Evolutionary conservation across 1,284 basidiomycete genomes (phyloP).

Genomic region (Mycena citricolor): DNA sequence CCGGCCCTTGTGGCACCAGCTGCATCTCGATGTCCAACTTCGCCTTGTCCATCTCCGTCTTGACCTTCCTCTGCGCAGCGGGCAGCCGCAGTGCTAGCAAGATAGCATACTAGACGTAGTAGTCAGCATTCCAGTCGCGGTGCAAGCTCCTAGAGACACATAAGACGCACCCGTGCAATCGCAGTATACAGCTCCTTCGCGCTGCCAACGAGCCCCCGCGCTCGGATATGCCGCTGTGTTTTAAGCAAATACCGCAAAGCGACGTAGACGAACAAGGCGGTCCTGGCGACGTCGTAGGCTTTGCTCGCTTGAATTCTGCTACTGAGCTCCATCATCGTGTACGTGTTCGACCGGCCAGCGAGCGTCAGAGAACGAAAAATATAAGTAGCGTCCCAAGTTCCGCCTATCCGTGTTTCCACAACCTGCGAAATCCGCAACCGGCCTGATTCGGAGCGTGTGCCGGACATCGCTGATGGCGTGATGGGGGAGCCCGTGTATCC

Average conservation of each 20-base stretch:
- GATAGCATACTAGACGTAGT: slow-evolving; percentile 50
- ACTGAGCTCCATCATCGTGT: slow-evolving; percentile 11
- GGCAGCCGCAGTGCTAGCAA: slow-evolving; percentile 69
- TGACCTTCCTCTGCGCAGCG: slow-evolving; percentile 63
- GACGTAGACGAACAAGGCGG: slow-evolving; percentile 63
- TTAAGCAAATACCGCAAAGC: slow-evolving; percentile 51
- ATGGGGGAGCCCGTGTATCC: no score
- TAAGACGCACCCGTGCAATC: slow-evolving; percentile 50
- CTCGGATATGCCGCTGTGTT: slow-evolving; percentile 69
- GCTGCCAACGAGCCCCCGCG: slow-evolving; percentile 60
- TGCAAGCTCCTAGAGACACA: slow-evolving; percentile 1
- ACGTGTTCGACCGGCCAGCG: no score
- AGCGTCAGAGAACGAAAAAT: slow-evolving; percentile 6
- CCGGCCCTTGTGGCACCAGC: slow-evolving; percentile 63
- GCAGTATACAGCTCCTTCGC: slow-evolving; percentile 57
- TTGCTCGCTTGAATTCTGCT: slow-evolving; percentile 25
- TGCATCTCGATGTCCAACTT: slow-evolving; percentile 65
- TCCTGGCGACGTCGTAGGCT: slow-evolving; percentile 55
- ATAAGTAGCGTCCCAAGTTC: neutral
- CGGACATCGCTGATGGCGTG: neutral
- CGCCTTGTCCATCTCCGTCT: slow-evolving; percentile 68
- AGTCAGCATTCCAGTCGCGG: neutral
- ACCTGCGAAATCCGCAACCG: neutral
- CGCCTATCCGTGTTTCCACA: neutral
- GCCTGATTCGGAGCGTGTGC: neutral